Percentiles rank a stretch among this genome's conserved stretches.
Evolutionary conservation across 1,284 basidiomycete genomes (phyloP).

Genomic region (Ustilago loliicola): DNA sequence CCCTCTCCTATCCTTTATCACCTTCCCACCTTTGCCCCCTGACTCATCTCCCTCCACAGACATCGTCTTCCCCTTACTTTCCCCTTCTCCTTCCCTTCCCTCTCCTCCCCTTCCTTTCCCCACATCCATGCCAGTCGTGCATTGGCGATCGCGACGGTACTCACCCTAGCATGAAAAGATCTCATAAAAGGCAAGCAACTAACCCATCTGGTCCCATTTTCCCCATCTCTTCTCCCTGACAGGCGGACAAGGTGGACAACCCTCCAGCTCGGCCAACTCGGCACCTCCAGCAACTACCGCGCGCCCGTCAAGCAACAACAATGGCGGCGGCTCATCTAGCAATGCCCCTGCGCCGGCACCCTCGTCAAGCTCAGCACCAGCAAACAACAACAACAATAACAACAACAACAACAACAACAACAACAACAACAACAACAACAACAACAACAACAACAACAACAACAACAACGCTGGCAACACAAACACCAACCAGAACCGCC

Average conservation of each 20-base stretch:
- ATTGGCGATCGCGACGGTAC: neutral
- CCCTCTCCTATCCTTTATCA: neutral
- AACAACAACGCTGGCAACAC: slow-evolving; percentile 15
- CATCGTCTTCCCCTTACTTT: neutral
- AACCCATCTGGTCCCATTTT: neutral
- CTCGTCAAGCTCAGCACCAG: slow-evolving; percentile 22
- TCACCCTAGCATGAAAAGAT: neutral
- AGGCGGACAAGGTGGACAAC: slow-evolving; percentile 25
- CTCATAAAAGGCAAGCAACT: neutral
- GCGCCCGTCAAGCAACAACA: slow-evolving; percentile 18
- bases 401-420: slow-evolving; percentile 16
- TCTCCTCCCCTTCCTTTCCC: neutral
- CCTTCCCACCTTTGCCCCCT: neutral
- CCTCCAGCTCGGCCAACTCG: slow-evolving; percentile 19
- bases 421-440: slow-evolving; percentile 20
- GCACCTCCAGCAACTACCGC: slow-evolving; percentile 22
- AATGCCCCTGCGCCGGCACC: slow-evolving; percentile 27
- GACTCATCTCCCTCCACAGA: neutral
- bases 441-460: slow-evolving; percentile 16
- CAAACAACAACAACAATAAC: slow-evolving; percentile 21
- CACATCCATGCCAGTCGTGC: neutral
- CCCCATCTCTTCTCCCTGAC: neutral
- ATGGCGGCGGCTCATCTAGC: slow-evolving; percentile 11
- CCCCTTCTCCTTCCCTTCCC: neutral
- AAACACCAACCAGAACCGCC: slow-evolving; percentile 20